Evolutionary conservation across 495 filamentous ascomycete species (phyloP).

Genomic region (Parathielavia hyrcaniae): DNA sequence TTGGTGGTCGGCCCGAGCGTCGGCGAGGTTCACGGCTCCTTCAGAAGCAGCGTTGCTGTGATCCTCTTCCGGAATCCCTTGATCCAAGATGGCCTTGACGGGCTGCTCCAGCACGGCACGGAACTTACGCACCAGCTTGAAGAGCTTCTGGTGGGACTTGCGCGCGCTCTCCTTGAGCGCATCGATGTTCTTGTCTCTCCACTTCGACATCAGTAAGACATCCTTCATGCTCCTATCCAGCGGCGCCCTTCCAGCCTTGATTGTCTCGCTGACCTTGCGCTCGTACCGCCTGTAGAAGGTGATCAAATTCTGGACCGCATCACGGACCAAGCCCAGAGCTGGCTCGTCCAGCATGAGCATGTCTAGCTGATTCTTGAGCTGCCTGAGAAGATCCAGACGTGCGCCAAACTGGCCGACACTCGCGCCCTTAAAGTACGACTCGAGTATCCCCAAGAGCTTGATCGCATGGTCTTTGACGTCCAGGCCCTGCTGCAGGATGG

Average conservation of each 20-base stretch:
- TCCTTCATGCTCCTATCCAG: constrained; percentile 85
- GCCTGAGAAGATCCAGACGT: constrained; percentile 63
- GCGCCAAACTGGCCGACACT: constrained; percentile 72
- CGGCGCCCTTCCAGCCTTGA: constrained; percentile 55
- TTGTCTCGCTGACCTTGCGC: constrained; percentile 51
- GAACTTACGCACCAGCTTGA: constrained; percentile 86
- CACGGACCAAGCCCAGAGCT: constrained; percentile 45
- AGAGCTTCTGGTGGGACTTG: constrained; percentile 84
- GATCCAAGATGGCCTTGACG: constrained; percentile 55
- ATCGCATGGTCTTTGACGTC: constrained; percentile 58
- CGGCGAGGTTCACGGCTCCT: not conserved
- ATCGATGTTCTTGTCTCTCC: constrained; percentile 94
- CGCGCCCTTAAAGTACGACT: constrained; percentile 65
- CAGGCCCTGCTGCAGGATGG: constrained; percentile 48
- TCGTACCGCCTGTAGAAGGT: constrained; percentile 63
- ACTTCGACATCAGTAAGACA: constrained; percentile 79
- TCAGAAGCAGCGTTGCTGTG: constrained; percentile 6
- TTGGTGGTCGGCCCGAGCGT: constrained; percentile 42
- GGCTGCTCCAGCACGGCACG: constrained; percentile 66
- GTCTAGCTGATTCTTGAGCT: constrained; percentile 60
- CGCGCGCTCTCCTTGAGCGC: constrained; percentile 80
- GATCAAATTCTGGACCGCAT: constrained; percentile 72
- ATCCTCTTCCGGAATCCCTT: constrained; percentile 56
- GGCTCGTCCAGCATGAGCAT: constrained; percentile 52
- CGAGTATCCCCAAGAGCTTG: constrained; percentile 63